A percentile compares a stretch with the other conserved stretches of the same genome.
Conservation (phyloP, 305 asterid species). For the Fraxinus nigra region DNA sequence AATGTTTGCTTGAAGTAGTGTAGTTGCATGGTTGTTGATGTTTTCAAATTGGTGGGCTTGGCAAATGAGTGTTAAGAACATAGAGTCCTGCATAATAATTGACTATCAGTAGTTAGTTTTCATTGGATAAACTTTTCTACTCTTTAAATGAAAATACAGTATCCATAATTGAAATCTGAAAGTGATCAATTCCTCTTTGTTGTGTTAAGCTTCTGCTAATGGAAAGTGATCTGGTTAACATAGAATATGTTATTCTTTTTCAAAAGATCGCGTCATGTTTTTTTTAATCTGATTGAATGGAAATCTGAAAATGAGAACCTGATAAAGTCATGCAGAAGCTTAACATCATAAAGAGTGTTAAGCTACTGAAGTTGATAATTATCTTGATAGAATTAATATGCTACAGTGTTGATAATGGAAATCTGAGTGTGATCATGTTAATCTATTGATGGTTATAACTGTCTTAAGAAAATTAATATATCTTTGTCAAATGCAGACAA, state of each 20-base stretch:
- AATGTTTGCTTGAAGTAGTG: neutral
- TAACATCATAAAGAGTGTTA: neutral
- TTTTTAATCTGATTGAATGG: neutral
- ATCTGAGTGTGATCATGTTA: neutral
- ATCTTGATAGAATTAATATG: neutral
- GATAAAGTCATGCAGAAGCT: neutral
- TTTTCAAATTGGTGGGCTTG: neutral
- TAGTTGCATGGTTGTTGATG: neutral
- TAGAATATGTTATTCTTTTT: neutral
- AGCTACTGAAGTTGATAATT: neutral
- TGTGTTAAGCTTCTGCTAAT: neutral
- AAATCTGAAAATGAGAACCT: neutral
- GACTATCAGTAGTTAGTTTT: neutral
- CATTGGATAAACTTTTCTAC: neutral
- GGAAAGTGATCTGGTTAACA: neutral
- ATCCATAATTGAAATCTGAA: neutral
- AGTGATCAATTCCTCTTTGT: neutral
- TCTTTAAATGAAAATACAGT: neutral
- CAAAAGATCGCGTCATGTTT: neutral
- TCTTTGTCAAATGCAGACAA: conserved; percentile 55
- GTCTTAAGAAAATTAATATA: neutral
- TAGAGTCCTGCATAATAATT: neutral
- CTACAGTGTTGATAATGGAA: neutral
- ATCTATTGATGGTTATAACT: neutral
- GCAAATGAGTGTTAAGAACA: neutral